A percentile compares a stretch with the other conserved stretches of the same genome.
phyloP scores from a whole-genome alignment of 2,329 filamentous ascomycete species.

The Botrytis paeoniae region DNA sequence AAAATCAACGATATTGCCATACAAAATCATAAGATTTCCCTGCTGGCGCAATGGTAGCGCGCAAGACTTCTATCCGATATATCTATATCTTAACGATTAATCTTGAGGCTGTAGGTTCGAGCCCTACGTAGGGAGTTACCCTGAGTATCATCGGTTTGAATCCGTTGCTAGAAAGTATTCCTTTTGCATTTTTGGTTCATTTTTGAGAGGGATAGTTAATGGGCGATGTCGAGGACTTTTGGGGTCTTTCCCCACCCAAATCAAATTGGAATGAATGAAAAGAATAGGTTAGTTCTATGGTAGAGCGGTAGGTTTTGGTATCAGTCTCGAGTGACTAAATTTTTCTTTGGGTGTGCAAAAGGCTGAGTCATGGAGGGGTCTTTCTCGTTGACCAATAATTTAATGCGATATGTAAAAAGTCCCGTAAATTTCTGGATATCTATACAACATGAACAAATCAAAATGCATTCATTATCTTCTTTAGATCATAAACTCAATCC shows the following conservation, averaged over 20 bases:
- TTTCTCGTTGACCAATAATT: neutral
- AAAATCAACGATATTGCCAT: neutral
- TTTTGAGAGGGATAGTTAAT: neutral
- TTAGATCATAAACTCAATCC: neutral
- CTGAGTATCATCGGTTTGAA: slow-evolving; percentile 13
- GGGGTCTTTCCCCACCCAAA: neutral
- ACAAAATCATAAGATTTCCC: slow-evolving; percentile 1
- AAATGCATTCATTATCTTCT: neutral
- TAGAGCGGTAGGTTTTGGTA: neutral
- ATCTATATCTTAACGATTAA: too few species aligned
- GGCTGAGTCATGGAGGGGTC: neutral
- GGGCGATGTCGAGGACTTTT: neutral
- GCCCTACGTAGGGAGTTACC: slow-evolving; percentile 4
- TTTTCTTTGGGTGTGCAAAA: neutral
- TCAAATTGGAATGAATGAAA: neutral
- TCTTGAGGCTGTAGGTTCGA: slow-evolving; percentile 9
- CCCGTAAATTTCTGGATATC: neutral
- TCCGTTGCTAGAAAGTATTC: neutral
- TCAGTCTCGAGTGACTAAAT: neutral
- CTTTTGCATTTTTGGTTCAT: neutral
- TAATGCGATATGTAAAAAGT: fast-evolving
- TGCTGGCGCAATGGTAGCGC: slow-evolving; percentile 17
- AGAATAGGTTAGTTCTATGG: too few species aligned
- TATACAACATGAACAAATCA: neutral
- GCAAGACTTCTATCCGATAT: slow-evolving; percentile 8